Percentiles rank a stretch among this genome's conserved stretches.
Evolutionary conservation across 2,329 filamentous ascomycete genomes (phyloP).

Genomic region (Orbilia javanica): DNA sequence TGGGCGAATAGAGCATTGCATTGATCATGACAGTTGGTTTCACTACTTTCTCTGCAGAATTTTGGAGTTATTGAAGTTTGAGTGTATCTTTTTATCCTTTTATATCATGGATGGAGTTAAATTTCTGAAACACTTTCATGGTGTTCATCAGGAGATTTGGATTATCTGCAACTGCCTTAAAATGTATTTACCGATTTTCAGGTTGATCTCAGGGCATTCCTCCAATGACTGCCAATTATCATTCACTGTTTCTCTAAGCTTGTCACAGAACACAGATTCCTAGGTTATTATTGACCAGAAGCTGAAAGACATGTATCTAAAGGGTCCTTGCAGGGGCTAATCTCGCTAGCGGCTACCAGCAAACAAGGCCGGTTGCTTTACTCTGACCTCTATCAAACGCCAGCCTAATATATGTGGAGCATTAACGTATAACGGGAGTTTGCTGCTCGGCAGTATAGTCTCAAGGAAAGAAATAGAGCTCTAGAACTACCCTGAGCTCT

Average conservation of each 20-base stretch:
- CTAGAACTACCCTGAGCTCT: slow-evolving; percentile 7
- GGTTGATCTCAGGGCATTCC: background rate
- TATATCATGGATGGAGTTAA: background rate
- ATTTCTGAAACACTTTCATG: background rate
- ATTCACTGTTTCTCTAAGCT: background rate
- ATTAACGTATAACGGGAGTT: background rate
- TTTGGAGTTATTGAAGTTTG: slow-evolving; percentile 6
- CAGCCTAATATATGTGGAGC: background rate
- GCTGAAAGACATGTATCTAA: slow-evolving; percentile 1
- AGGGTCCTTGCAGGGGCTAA: slow-evolving; percentile 23
- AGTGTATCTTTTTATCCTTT: background rate
- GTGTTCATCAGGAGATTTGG: background rate
- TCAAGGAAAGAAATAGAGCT: slow-evolving; percentile 37
- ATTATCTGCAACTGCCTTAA: background rate
- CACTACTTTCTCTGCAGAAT: background rate
- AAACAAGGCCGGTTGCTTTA: background rate
- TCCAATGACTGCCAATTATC: background rate
- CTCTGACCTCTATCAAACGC: background rate
- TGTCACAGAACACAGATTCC: background rate
- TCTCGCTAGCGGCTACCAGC: slow-evolving; percentile 12
- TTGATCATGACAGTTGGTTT: background rate
- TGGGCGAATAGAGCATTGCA: slow-evolving; percentile 11
- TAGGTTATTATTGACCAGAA: background rate
- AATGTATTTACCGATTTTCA: background rate
- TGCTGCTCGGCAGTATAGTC: slow-evolving; percentile 14